Evolutionary conservation across 23 red algal genomes (phyloP).

Genomic region (Gracilaria domingensis): DNA sequence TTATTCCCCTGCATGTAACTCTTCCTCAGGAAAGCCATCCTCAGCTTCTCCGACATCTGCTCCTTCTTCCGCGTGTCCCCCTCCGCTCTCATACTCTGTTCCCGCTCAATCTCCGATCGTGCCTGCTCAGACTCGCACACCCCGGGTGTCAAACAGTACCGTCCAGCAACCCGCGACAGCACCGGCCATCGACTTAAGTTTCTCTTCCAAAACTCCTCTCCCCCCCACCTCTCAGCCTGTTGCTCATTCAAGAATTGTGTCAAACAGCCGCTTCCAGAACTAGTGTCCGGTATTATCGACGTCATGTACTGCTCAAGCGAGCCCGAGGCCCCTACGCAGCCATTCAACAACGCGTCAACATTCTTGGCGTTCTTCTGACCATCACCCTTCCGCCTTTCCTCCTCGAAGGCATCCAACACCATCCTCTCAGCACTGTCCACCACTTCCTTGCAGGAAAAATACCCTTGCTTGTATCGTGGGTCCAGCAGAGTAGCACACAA

Average conservation of each 20-base stretch:
- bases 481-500: conserved; percentile 54
- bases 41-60: neutral
- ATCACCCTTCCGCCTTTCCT: conserved; percentile 4
- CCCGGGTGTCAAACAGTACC: neutral
- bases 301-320: conserved; percentile 31
- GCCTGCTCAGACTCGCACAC: conserved; percentile 12
- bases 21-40: neutral
- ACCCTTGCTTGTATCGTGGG: conserved; percentile 45
- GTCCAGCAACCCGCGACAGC: conserved; percentile 22
- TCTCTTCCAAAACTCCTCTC: conserved; percentile 36
- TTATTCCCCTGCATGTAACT: neutral
- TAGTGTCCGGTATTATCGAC: neutral
- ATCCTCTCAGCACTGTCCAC: neutral
- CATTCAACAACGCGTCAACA: neutral
- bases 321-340: neutral
- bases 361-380: conserved; percentile 13
- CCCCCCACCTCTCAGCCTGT: neutral
- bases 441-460: conserved; percentile 25
- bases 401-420: conserved; percentile 16
- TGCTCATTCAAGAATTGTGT: conserved; percentile 25
- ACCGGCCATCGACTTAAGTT: conserved; percentile 30
- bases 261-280: neutral
- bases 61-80: neutral
- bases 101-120: neutral
- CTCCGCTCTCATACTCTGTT: neutral